Evolutionary conservation across 768 basidiomycete species (phyloP).

Genomic region (Russula compacta): DNA sequence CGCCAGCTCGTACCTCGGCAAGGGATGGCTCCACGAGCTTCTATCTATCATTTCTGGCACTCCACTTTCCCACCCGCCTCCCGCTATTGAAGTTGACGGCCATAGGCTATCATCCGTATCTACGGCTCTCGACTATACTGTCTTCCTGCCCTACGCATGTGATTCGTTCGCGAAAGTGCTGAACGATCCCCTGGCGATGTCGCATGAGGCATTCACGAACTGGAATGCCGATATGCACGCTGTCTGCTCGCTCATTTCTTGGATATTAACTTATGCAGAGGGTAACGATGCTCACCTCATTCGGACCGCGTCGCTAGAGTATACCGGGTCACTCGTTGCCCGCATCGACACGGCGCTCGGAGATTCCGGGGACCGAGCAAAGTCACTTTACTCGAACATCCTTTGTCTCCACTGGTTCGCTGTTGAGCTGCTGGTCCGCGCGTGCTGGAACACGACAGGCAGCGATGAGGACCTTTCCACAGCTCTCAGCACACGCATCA

Average conservation of each 20-base stretch:
- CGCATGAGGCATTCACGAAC: slow-evolving; percentile 28
- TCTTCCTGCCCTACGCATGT: slow-evolving; percentile 17
- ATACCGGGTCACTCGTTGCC: slow-evolving; percentile 10
- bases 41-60: slow-evolving; percentile 31
- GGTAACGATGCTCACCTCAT: slow-evolving; percentile 4
- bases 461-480: slow-evolving; percentile 3
- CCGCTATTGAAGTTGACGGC: slow-evolving; percentile 29
- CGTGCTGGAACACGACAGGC: neutral
- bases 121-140: slow-evolving; percentile 33
- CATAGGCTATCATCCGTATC: slow-evolving; percentile 38
- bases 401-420: slow-evolving; percentile 16
- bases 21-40: slow-evolving; percentile 53
- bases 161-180: slow-evolving; percentile 25
- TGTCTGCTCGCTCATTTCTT: slow-evolving; percentile 20
- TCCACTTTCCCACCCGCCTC: slow-evolving; percentile 26
- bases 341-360: slow-evolving; percentile 10
- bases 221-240: slow-evolving; percentile 36
- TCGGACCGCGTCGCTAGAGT: slow-evolving; percentile 13
- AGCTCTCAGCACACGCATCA: neutral
- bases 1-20: slow-evolving; percentile 45
- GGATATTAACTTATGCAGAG: neutral
- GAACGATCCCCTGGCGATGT: slow-evolving; percentile 40
- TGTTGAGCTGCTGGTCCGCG: slow-evolving; percentile 12
- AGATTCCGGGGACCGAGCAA: neutral
- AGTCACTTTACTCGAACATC: neutral